phyloP scores from a whole-genome alignment of 2,329 filamentous ascomycete species.

The Calonectria ilicicola region DNA sequence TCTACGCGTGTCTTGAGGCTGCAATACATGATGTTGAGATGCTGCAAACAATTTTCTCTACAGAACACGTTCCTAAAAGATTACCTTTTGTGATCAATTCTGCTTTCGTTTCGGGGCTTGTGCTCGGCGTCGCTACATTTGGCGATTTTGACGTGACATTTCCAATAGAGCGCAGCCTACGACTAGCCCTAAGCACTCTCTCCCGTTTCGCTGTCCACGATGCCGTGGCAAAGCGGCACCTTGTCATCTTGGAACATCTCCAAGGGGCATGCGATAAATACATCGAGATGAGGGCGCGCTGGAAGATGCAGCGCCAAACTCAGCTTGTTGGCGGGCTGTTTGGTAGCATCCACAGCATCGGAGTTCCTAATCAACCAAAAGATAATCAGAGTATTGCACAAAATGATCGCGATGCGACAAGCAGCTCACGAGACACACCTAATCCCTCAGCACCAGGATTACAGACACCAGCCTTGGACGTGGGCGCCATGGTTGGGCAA shows the following conservation, averaged over 20 bases:
- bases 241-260: slow-evolving; percentile 39
- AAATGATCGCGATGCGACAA: neutral
- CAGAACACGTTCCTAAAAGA: slow-evolving; percentile 51
- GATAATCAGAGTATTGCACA: neutral
- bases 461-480: neutral
- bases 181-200: slow-evolving; percentile 37
- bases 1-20: slow-evolving; percentile 50
- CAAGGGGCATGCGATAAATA: slow-evolving; percentile 39
- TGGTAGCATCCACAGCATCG: slow-evolving; percentile 38
- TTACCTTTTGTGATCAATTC: slow-evolving; percentile 60
- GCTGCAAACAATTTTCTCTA: slow-evolving; percentile 49
- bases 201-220: slow-evolving; percentile 35
- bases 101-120: slow-evolving; percentile 57
- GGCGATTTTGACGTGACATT: slow-evolving; percentile 55
- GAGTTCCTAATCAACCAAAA: slow-evolving; percentile 19
- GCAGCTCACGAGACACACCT: slow-evolving; percentile 9
- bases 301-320: slow-evolving; percentile 39
- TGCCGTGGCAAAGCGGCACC: slow-evolving; percentile 36
- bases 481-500: neutral
- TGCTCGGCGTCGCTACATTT: slow-evolving; percentile 58
- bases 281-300: slow-evolving; percentile 34
- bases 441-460: neutral
- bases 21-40: slow-evolving; percentile 52
- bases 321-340: slow-evolving; percentile 40
- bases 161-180: slow-evolving; percentile 44